These are phyloP conservation scores for Cladosporium phlei DNA, from an alignment of 2,329 filamentous ascomycete species.

Conservation along the genomic window DNA sequence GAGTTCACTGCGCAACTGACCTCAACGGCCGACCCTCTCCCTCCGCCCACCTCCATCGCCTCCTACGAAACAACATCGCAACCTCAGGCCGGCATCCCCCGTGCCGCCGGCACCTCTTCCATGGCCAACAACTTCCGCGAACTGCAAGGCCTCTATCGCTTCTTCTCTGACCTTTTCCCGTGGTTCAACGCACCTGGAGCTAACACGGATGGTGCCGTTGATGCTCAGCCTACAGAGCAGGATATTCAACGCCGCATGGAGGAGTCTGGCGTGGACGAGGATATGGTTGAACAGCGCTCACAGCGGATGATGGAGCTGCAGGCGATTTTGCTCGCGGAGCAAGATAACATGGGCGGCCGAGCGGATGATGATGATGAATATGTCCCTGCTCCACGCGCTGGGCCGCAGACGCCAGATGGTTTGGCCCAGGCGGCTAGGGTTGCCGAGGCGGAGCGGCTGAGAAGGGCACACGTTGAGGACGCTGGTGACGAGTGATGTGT, in stretches of 20 bases:
- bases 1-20: constrained; percentile 59
- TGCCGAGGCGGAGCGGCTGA: constrained; percentile 2
- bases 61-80: constrained; percentile 21
- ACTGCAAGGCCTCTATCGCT: constrained; percentile 25
- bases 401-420: constrained; percentile 3
- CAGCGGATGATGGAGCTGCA: constrained; percentile 26
- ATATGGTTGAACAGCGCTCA: constrained; percentile 24
- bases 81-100: constrained; percentile 3
- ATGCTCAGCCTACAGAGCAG: constrained; percentile 21
- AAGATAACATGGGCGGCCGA: background rate
- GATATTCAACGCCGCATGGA: constrained; percentile 26
- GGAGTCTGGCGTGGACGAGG: constrained; percentile 23
- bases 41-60: constrained; percentile 52
- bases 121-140: constrained; percentile 23
- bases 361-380: background rate
- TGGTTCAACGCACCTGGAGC: constrained; percentile 22
- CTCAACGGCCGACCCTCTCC: constrained; percentile 77
- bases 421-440: constrained; percentile 5
- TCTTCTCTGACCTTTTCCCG: constrained; percentile 28
- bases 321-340: constrained; percentile 22
- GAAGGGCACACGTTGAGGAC: constrained; percentile 8
- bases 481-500: constrained; percentile 3
- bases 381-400: background rate
- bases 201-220: constrained; percentile 9
- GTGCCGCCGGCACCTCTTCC: constrained; percentile 8